Conservation (phyloP, 2,329 filamentous ascomycete genomes). For the Ophiostoma sp. region DNA sequence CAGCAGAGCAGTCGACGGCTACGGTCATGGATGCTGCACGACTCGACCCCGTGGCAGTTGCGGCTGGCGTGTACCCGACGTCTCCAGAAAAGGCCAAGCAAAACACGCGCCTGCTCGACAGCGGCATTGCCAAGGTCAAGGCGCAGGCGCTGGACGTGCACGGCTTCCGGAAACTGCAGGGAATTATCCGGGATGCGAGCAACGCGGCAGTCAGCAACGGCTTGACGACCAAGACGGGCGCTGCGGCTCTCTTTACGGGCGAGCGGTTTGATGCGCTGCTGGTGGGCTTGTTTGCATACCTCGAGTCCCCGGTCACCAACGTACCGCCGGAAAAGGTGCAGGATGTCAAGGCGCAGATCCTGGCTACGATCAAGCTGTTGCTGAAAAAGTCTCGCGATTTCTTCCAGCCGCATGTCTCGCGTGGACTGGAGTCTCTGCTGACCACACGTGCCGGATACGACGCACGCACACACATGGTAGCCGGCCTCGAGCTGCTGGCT, state of each 20-base stretch:
- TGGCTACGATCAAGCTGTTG: conserved; percentile 68
- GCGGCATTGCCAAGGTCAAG: conserved; percentile 68
- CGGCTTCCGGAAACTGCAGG: conserved; percentile 73
- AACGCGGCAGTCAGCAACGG: conserved; percentile 17
- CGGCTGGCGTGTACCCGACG: neutral
- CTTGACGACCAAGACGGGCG: conserved; percentile 16
- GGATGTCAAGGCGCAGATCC: conserved; percentile 68
- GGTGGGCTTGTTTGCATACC: conserved; percentile 63
- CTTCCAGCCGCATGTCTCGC: conserved; percentile 63
- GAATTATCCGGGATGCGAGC: conserved; percentile 57
- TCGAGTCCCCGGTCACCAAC: conserved; percentile 56
- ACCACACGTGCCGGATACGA: conserved; percentile 62
- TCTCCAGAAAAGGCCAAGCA: conserved; percentile 53
- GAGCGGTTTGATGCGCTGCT: conserved; percentile 66
- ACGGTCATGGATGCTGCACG: neutral
- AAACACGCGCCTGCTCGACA: conserved; percentile 60
- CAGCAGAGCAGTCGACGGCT: conserved; percentile 18
- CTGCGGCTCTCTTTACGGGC: conserved; percentile 52
- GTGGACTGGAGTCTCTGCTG: conserved; percentile 62
- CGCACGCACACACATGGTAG: conserved; percentile 64
- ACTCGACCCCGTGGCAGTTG: conserved; percentile 23
- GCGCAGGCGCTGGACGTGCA: conserved; percentile 70
- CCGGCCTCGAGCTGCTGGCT: conserved; percentile 66
- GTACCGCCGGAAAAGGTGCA: conserved; percentile 59
- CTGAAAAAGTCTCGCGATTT: conserved; percentile 61